These are phyloP conservation scores for Pleomassaria siparia DNA, from an alignment of 2,329 filamentous ascomycete genomes.

Conservation along the genomic window DNA sequence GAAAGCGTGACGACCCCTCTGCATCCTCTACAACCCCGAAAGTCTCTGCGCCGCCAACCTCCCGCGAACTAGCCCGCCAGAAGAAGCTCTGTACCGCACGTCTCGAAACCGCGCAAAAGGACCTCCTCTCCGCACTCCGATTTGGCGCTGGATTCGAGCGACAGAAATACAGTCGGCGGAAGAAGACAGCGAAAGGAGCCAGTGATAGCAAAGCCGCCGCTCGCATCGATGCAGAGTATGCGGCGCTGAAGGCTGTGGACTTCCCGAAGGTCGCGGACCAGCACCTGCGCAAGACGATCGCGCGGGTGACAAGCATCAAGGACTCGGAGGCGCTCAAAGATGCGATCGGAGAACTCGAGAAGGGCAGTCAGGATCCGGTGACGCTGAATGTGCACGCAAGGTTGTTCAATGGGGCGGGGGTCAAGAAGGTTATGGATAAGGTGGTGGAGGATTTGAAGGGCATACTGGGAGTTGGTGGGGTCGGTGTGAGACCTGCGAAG, in stretches of 20 bases:
- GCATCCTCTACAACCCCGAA: background rate
- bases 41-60: background rate
- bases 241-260: conserved; percentile 60
- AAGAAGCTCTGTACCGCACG: conserved; percentile 42
- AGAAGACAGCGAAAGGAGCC: conserved; percentile 55
- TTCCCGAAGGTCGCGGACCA: conserved; percentile 52
- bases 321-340: conserved; percentile 52
- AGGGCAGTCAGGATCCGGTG: conserved; percentile 46
- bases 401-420: conserved; percentile 61
- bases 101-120: conserved; percentile 56
- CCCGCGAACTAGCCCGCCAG: conserved; percentile 16
- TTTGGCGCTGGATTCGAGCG: conserved; percentile 66
- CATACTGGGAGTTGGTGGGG: conserved; percentile 29
- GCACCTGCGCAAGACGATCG: conserved; percentile 59
- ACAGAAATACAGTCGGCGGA: conserved; percentile 68
- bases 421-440: conserved; percentile 56
- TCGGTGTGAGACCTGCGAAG: conserved; percentile 7
- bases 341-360: conserved; percentile 38
- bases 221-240: conserved; percentile 65
- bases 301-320: conserved; percentile 59
- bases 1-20: conserved; percentile 4
- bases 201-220: conserved; percentile 52
- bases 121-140: conserved; percentile 9
- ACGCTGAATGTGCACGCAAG: conserved; percentile 61
- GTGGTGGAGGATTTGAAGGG: conserved; percentile 46